Evolutionary conservation across 331 rosid genomes (phyloP).

Genomic region (Quercus phellos): DNA sequence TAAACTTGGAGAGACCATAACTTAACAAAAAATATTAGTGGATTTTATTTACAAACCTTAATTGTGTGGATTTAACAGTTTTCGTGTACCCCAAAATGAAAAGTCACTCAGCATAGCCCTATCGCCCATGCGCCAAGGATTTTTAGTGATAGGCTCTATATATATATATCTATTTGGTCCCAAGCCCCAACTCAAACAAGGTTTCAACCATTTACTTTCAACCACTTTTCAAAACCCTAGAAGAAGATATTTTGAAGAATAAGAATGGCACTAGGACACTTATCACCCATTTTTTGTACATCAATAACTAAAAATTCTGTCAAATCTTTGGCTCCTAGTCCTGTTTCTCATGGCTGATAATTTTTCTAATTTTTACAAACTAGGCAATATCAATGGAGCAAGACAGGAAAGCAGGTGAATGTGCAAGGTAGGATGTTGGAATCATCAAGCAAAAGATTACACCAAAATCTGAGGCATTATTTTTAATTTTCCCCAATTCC

Average conservation of each 20-base stretch:
- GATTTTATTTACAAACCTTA: background rate
- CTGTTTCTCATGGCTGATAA: background rate
- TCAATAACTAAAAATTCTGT: slow-evolving; percentile 1
- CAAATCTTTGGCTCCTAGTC: background rate
- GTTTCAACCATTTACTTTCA: no score
- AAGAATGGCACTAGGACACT: no score
- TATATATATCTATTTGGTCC: no score
- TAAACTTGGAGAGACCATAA: no score
- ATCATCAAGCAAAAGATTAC: slow-evolving; percentile 9
- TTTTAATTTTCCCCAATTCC: background rate
- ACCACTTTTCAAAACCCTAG: background rate
- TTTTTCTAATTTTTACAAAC: background rate
- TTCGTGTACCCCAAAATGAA: no score
- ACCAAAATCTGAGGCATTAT: slow-evolving; percentile 8
- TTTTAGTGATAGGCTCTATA: no score
- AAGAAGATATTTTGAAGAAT: background rate
- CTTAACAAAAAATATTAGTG: no score
- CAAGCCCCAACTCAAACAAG: no score
- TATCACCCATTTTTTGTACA: slow-evolving; percentile 9
- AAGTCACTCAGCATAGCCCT: no score
- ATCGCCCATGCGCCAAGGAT: no score
- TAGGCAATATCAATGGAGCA: background rate
- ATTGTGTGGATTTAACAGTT: no score
- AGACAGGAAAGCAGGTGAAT: background rate
- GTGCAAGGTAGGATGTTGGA: background rate